These are phyloP conservation scores for Talaromyces funiculosus DNA, from an alignment of 2,329 filamentous ascomycete species.

Conservation along the genomic window DNA sequence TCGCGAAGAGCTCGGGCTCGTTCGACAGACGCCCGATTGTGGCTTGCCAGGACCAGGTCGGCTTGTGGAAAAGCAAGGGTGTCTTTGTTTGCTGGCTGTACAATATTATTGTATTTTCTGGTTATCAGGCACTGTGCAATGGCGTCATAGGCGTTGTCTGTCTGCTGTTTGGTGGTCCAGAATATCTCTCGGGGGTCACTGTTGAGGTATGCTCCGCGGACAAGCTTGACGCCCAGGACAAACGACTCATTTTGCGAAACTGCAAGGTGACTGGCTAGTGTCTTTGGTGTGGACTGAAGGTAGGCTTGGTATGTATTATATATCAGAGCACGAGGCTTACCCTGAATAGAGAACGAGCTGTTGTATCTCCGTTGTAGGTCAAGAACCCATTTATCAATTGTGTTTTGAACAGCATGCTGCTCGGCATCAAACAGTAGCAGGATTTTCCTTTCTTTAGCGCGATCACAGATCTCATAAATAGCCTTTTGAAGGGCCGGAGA, in stretches of 20 bases:
- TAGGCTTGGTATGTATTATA: constrained; percentile 77
- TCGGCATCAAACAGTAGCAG: constrained; percentile 78
- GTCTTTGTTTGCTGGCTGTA: constrained; percentile 40
- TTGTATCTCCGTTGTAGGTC: constrained; percentile 71
- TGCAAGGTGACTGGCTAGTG: constrained; percentile 57
- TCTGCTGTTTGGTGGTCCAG: constrained; percentile 63
- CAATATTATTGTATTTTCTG: constrained; percentile 50
- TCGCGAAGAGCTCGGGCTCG: constrained; percentile 46
- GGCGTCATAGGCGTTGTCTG: constrained; percentile 65
- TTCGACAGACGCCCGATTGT: constrained; percentile 68
- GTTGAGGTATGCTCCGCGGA: constrained; percentile 66
- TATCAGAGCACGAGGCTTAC: constrained; percentile 53
- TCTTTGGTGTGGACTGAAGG: constrained; percentile 56
- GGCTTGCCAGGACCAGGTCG: constrained; percentile 68
- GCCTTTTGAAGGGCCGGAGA: constrained; percentile 59
- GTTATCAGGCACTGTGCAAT: constrained; percentile 62
- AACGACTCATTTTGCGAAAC: constrained; percentile 56
- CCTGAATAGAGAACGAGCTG: constrained; percentile 38
- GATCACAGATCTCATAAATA: constrained; percentile 68
- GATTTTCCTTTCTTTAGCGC: constrained; percentile 63
- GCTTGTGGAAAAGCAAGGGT: constrained; percentile 48
- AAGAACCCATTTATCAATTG: constrained; percentile 77
- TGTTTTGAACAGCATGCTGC: constrained; percentile 68
- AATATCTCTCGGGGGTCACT: constrained; percentile 65
- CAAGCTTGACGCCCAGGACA: constrained; percentile 66